A percentile compares a stretch with the other conserved stretches of the same genome.
These are phyloP conservation scores for Globisporangium irregulare DNA, from an alignment of 352 stramenopile species.

Conservation along the genomic window DNA sequence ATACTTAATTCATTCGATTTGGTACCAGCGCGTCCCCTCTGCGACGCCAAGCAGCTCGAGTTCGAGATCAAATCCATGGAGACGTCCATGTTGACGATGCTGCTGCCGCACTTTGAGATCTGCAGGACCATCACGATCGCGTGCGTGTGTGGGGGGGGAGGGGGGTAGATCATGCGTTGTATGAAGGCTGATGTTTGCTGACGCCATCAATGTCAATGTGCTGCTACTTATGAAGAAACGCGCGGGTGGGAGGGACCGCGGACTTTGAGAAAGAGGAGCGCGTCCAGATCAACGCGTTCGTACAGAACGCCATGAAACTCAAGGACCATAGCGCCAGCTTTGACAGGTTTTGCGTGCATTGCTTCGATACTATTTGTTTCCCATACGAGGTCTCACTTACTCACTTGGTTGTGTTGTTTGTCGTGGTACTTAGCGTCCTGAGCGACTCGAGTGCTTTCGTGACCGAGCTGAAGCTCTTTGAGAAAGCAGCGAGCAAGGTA, in stretches of 20 bases:
- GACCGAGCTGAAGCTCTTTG: slow-evolving; percentile 39
- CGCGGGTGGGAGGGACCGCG: slow-evolving; percentile 26
- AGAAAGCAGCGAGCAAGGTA: slow-evolving; percentile 47
- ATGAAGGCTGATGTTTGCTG: no score
- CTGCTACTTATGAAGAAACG: slow-evolving; percentile 26
- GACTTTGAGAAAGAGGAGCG: slow-evolving; percentile 29
- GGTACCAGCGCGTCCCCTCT: slow-evolving; percentile 31
- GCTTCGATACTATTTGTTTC: neutral
- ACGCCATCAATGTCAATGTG: neutral
- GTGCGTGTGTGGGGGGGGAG: slow-evolving; percentile 16
- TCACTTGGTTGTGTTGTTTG: neutral
- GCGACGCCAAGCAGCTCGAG: slow-evolving; percentile 32
- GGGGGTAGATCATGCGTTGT: no score
- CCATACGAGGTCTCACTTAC: neutral
- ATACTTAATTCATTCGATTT: slow-evolving; percentile 1
- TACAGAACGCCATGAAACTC: slow-evolving; percentile 26
- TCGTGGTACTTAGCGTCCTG: slow-evolving; percentile 25
- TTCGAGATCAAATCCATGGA: slow-evolving; percentile 43
- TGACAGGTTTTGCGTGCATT: slow-evolving; percentile 22
- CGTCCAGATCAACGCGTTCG: slow-evolving; percentile 31
- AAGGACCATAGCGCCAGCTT: slow-evolving; percentile 27
- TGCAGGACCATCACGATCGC: slow-evolving; percentile 53
- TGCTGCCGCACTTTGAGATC: slow-evolving; percentile 51
- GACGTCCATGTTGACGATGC: slow-evolving; percentile 44
- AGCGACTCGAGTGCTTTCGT: slow-evolving; percentile 29